Evolutionary conservation across 257 asterid species (phyloP), one percentile per base, ranked within the genome.

Genomic region (Lycium ferocissimum): DNA sequence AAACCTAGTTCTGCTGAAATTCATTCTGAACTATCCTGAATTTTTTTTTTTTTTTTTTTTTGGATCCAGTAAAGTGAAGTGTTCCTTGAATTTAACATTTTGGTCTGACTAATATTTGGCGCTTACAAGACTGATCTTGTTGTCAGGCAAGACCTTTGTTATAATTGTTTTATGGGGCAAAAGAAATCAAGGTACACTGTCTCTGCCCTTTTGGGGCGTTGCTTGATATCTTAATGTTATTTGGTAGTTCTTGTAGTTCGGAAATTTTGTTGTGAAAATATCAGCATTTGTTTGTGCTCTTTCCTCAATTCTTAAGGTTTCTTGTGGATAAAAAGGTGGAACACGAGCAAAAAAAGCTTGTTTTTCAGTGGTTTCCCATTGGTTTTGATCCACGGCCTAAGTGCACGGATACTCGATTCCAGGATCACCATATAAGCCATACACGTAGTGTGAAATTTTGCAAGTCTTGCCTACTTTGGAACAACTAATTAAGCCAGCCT

Each of bases 1-100:
- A 94, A 89, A 84, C 86, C 89, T 88, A 94, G 85, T 72, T 78
- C 69, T 43, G 65, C 86, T 83, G 51, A 72, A 73, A 61, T 62
- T 62, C 17, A 4, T 17, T 3, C 49, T 13, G 71, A 35, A 9
- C 80, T 35, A 51, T 71, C 11, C 47, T 83, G 83, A 73, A 59
- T 57, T 58, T 20, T 45, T 79, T n/a, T 76, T 37, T 79, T n/a
- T 76, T 26, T 72, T 59, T 80, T 26, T 69, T 59, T 61, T 85
- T 17, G n/a, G 56, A 59, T 85, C 75, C 35, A 81, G 76, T 26
- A 14, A 26, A 65, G 88, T 85, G 49, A 72, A 83, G 71, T 89
- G 82, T 61, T 84, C 10, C n/a, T 76, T 83, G 40, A 66, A 67
- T 65, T 62, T 33, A 38, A 47, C 43, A 8, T 81, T 11, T 69